Conservation (phyloP, 306 rosid genomes). For the Trifolium dubium region DNA sequence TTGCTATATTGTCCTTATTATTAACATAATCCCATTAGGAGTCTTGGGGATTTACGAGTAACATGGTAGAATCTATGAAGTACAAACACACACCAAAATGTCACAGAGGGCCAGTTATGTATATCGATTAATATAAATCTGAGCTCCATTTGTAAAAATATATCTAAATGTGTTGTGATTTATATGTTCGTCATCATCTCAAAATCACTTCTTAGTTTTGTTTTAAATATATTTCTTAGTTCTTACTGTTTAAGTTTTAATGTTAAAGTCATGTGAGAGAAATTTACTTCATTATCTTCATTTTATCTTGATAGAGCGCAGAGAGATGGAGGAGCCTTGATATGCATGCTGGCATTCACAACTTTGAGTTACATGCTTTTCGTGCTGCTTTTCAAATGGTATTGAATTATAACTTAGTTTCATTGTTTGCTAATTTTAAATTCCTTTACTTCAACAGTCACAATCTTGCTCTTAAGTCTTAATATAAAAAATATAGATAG, state of each 20-base stretch:
- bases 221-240: slow-evolving; percentile 11
- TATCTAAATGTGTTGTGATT: neutral
- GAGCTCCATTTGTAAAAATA: neutral
- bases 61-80: neutral
- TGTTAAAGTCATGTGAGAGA: slow-evolving; percentile 14
- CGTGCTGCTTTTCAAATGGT: slow-evolving; percentile 97
- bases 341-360: slow-evolving; percentile 68
- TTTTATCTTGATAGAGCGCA: slow-evolving; percentile 75
- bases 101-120: too few species aligned
- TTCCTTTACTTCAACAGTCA: slow-evolving; percentile 15
- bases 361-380: slow-evolving; percentile 88
- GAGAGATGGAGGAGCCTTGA: slow-evolving; percentile 91
- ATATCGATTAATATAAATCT: neutral
- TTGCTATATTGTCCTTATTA: neutral
- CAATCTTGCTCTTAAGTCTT: slow-evolving; percentile 19
- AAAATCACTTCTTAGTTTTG: slow-evolving; percentile 6
- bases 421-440: slow-evolving; percentile 27
- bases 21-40: neutral
- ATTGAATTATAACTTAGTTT: slow-evolving; percentile 38
- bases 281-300: slow-evolving; percentile 18
- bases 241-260: slow-evolving; percentile 10
- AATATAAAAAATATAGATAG: slow-evolving; percentile 7
- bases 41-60: slow-evolving; percentile 3
- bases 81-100: too few species aligned
- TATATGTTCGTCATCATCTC: neutral